These are phyloP conservation scores for Vitis vinifera DNA, from an alignment of 164 flowering plant genomes.

Conservation along the genomic window ASM3070453v1 NC_081821.1:10901001-10901500, in stretches of 20 bases:
- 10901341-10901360: conserved; percentile 81
- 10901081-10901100: too few species aligned
- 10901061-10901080: conserved; percentile 65
- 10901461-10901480: conserved; percentile 43
- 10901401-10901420: conserved; percentile 30
- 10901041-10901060: conserved; percentile 60
- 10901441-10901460: conserved; percentile 29
- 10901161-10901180: conserved; percentile 57
- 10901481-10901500: conserved; percentile 38
- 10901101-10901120: too few species aligned
- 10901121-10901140: too few species aligned
- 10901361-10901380: conserved; percentile 55
- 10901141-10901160: too few species aligned
- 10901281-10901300: conserved; percentile 88
- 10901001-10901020: conserved; percentile 88
- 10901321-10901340: conserved; percentile 77
- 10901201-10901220: conserved; percentile 64
- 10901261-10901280: conserved; percentile 78
- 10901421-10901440: conserved; percentile 40
- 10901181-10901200: conserved; percentile 67
- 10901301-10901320: conserved; percentile 78
- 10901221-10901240: conserved; percentile 85
- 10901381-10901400: conserved; percentile 33
- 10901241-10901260: conserved; percentile 82
- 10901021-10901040: conserved; percentile 80